phyloP scores from a whole-genome alignment of 2,329 filamentous ascomycete genomes.

The Epichloe festucae region DNA sequence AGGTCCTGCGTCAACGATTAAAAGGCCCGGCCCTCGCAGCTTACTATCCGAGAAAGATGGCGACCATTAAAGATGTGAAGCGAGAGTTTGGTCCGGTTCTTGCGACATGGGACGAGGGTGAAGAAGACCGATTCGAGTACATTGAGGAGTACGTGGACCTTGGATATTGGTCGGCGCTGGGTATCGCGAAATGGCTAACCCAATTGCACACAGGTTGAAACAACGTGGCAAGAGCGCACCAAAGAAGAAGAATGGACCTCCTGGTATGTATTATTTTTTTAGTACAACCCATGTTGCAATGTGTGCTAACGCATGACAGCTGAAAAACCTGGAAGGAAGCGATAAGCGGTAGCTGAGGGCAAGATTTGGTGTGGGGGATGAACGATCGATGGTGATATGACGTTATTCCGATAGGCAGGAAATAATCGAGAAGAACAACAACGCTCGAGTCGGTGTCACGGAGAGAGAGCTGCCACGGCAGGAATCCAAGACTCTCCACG shows the following conservation, averaged over 20 bases:
- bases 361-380: not conserved
- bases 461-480: not conserved
- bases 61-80: conserved; percentile 61
- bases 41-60: conserved; percentile 74
- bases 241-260: conserved; percentile 64
- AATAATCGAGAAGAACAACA: not conserved
- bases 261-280: conserved; percentile 18
- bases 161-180: not conserved
- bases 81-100: conserved; percentile 53
- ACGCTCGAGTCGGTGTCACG: not conserved
- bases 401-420: not conserved
- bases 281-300: no score
- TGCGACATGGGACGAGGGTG: conserved; percentile 58
- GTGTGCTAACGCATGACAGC: conserved; percentile 10
- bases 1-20: conserved; percentile 78
- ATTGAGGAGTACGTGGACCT: conserved; percentile 45
- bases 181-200: conserved; percentile 14
- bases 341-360: conserved; percentile 10
- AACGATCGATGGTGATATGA: not conserved
- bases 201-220: conserved; percentile 43
- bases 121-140: conserved; percentile 68
- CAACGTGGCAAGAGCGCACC: conserved; percentile 75
- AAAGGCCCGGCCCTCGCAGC: conserved; percentile 69
- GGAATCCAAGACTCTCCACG: not conserved
- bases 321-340: conserved; percentile 17